Evolutionary conservation across 139 green algal species (phyloP), one percentile per base, ranked within the genome.

Genomic region (Micractinium conductrix): DNA sequence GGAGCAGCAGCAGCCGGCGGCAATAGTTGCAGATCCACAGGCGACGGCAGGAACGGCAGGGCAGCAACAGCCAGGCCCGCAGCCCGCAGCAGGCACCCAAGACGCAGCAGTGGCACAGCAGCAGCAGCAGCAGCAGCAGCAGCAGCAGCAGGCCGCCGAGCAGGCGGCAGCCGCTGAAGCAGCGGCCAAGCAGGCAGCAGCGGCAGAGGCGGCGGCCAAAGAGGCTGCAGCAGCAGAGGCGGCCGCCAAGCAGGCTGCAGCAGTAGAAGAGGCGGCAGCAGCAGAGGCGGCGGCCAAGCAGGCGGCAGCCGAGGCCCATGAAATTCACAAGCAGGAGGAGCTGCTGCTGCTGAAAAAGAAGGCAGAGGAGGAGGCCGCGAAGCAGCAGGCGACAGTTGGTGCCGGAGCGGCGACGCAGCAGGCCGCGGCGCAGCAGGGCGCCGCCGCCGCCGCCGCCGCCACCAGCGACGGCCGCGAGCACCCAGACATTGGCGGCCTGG

Each of bases 111-210:
- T 53, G 2, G 42, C 70, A 7, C 40, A 58, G 43, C 71, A 58
- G 71, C 43, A 78, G 71, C 43, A 58, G 43, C 69, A 76, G 69
- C 69, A 76, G 71, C 69, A 75, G 17, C 33, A 73, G 37, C 40
- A 74, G 42, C 28, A n/a, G 43, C 33, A 40, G 12, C 33, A 72
- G 65, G 70, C n/a, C 6, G 65, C 33, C 7, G 40, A 74, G 16
- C 68, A 74, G 37, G 40, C 68, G 24, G 38, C 37, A 17, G 19
- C 4, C n/a, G 17, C 37, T 43, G 37, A 45, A 2, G 37, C 68
- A n/a, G 37, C 35, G 0, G 68, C 68, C 19, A 16, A 55, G 42
- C 43, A 60, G 71, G 71, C 71, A 14, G 71, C 71, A 12, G 71
- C 43, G 4, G 43, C 71, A 16, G 30, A 58, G 22, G 43, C 71